Evolutionary conservation across 2,329 filamentous ascomycete species (phyloP), one percentile per base, ranked within the genome.

Genomic region (Ophiostoma sp.): DNA sequence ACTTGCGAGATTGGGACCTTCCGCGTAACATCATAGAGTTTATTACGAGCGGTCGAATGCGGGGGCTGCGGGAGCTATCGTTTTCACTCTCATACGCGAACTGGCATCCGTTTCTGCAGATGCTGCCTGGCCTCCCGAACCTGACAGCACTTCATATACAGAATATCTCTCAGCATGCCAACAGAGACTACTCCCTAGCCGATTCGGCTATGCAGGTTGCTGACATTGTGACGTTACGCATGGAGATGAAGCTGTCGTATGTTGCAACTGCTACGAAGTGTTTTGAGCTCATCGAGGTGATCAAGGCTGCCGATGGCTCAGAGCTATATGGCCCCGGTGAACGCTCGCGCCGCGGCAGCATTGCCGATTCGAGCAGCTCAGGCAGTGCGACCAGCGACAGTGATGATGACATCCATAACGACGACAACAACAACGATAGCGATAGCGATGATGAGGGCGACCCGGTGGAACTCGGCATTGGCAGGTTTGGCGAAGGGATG

Each of bases 51-150:
- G 91, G 91, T 5, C 87, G 88, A 71, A 93, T 95, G 91, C 83
- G 82, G 27, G 87, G 83, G 73, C 80, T 95, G 62, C 85, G 85
- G 70, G 91, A 95, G 78, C 80, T 95, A 35, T 89, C 90, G 11
- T 86, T 92, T 74, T 86, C 87, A 0, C 84, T 95, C 70, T 86
- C 92, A 72, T 92, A 90, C 78, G 87, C 86, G 74, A 90, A 94
- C 75, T 95, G 92, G 90, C 92, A 95, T 78, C 89, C 87, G 73
- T 92, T 95, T 80, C 84, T 95, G 10, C 90, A 92, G 77, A 83
- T 89, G 60, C 84, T 95, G 13, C 90, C 90, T 0, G 85, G 87
- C 68, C 83, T 94, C 68, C 85, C 89, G 0, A 87, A 90, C 70
- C 83, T 95, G 48, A 87, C 88, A 27, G 90, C 76, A 0, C 72